Percentiles rank a stretch among this genome's conserved stretches.
Conservation (phyloP, 73 alveolate species). For the Symbiodinium pilosum region DNA sequence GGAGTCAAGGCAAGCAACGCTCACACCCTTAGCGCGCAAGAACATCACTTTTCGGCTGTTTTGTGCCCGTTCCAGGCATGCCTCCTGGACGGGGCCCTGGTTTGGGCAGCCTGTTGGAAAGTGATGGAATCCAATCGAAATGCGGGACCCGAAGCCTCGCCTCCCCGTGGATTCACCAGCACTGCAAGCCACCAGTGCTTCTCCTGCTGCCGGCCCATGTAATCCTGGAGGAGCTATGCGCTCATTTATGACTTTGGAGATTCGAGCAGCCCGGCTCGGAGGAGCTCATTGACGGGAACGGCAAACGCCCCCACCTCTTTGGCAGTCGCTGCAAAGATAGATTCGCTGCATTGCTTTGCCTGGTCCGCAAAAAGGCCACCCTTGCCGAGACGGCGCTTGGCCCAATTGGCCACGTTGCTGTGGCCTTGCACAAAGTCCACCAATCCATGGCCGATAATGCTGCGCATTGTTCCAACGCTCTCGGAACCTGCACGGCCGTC, state of each 20-base stretch:
- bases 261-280: background rate
- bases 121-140: background rate
- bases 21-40: background rate
- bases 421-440: constrained; percentile 70
- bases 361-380: constrained; percentile 71
- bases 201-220: constrained; percentile 89
- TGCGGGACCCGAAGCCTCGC: no score
- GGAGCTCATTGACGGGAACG: constrained; percentile 84
- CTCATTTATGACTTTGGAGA: background rate
- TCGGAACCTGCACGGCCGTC: constrained; percentile 47
- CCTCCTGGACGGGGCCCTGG: constrained; percentile 3
- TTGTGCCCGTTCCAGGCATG: background rate
- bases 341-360: background rate
- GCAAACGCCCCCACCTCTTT: constrained; percentile 70
- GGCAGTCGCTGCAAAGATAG: background rate
- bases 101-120: background rate
- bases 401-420: constrained; percentile 90
- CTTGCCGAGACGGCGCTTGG: constrained; percentile 69
- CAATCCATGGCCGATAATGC: no score
- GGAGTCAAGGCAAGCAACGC: constrained; percentile 69
- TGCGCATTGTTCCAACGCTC: background rate
- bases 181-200: constrained; percentile 93
- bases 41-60: no score
- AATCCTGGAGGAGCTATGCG: background rate
- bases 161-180: constrained; percentile 74